Evolutionary conservation across 2,329 filamentous ascomycete genomes (phyloP).

Genomic region (Emmonsiellopsis sp.): DNA sequence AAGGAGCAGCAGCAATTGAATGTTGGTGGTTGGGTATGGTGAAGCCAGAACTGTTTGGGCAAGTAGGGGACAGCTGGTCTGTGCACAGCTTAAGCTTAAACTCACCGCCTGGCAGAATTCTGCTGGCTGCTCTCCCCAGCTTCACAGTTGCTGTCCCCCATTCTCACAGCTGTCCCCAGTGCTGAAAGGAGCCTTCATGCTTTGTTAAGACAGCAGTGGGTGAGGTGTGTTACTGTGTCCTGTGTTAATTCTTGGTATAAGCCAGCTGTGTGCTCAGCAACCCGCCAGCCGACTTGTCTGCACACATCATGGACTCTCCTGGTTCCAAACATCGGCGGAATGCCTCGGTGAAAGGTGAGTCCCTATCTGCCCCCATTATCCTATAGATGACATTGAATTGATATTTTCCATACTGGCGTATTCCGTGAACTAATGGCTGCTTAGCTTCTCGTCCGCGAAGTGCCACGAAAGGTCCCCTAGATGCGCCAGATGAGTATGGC

Average conservation of each 20-base stretch:
- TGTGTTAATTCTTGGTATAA: neutral
- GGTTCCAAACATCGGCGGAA: constrained; percentile 24
- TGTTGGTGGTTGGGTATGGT: neutral
- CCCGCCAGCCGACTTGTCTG: neutral
- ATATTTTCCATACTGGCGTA: too few species aligned
- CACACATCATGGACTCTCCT: constrained; percentile 14
- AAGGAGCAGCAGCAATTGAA: neutral
- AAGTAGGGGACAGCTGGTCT: constrained; percentile 5
- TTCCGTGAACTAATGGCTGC: constrained; percentile 4
- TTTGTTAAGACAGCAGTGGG: neutral
- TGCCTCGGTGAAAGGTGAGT: constrained; percentile 25
- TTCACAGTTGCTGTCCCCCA: too few species aligned
- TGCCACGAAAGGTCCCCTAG: constrained; percentile 68
- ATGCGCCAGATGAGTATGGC: constrained; percentile 56
- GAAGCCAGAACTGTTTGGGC: neutral
- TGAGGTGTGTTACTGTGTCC: neutral
- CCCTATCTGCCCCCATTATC: constrained; percentile 7
- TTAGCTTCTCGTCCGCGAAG: constrained; percentile 33
- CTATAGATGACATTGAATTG: neutral
- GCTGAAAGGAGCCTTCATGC: neutral
- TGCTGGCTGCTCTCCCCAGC: neutral
- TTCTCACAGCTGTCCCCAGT: too few species aligned
- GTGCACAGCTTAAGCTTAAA: constrained; percentile 4
- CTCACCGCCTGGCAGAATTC: constrained; percentile 14
- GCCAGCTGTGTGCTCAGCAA: neutral